Base-by-base conservation (phyloP, 106 monocot genomes). In the Hemerocallis citrina region DNA sequence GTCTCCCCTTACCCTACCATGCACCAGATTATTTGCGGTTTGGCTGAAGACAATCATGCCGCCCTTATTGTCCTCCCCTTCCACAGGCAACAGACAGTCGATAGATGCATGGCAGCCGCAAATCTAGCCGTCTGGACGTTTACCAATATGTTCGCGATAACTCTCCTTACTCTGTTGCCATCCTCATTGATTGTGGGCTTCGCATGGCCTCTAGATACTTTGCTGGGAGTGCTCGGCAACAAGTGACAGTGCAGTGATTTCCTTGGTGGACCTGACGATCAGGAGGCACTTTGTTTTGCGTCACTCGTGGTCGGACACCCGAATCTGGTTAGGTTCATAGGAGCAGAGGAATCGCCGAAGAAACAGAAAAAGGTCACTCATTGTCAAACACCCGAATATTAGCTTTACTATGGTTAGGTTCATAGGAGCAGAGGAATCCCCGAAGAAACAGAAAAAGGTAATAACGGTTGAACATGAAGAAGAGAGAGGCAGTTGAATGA, bases 261-360 rank as follows among this genome's bases (percentile, higher is more conserved):
- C 75, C 72, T 84, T 42, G 79, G 78, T 14, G 84, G 79, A 3
- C 57, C 79, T 0, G 78, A 84, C 48, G 84, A 84, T 65, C 64
- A 79, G 16, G 79, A 84, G 56, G 84, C 84, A 0, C 45, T 84
- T 20, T 72, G 72, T 3, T 79, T 38, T 43, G 79, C 72, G 6
- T 43, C 54, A 47, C 63, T 79, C n/a, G 65, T 84, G 68, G 55
- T 37, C 0, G 79, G 69, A 11, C 63, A 76, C 56, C n/a, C n/a
- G n/a, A n/a, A n/a, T n/a, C n/a, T n/a, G n/a, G n/a, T n/a, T n/a
- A n/a, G n/a, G n/a, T n/a, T n/a, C n/a, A n/a, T n/a, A n/a, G n/a
- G n/a, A n/a, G n/a, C n/a, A n/a, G n/a, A n/a, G n/a, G n/a, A n/a
- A n/a, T n/a, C n/a, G n/a, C n/a, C n/a, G n/a, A n/a, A n/a, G n/a